Evolutionary conservation across 805 yeast genomes (phyloP).

Genomic region (Kurtzmaniella cleridarum): DNA sequence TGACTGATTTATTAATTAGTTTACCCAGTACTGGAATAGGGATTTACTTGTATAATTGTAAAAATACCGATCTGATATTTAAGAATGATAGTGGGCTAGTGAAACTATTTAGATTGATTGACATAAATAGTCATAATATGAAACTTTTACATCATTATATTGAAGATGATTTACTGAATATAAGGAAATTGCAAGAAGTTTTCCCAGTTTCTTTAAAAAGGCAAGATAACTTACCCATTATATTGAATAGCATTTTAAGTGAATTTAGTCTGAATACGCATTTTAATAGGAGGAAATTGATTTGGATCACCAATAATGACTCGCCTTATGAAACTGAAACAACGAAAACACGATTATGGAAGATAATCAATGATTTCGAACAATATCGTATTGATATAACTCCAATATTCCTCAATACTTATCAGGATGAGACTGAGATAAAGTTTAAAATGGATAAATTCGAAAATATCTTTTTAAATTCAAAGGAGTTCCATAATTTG

Average conservation of each 20-base stretch:
- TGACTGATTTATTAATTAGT: slow-evolving; percentile 60
- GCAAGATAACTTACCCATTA: slow-evolving; percentile 21
- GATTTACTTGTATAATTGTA: slow-evolving; percentile 54
- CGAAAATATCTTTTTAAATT: slow-evolving; percentile 52
- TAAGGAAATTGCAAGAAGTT: slow-evolving; percentile 3
- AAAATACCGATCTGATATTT: slow-evolving; percentile 22
- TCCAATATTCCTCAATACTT: slow-evolving; percentile 55
- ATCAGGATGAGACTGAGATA: slow-evolving; percentile 10
- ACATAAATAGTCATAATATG: slow-evolving; percentile 53
- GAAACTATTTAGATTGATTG: slow-evolving; percentile 47
- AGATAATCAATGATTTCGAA: slow-evolving; percentile 55
- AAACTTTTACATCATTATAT: slow-evolving; percentile 48
- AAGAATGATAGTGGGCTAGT: slow-evolving; percentile 38
- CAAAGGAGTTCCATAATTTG: slow-evolving; percentile 33
- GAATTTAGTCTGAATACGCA: slow-evolving; percentile 45
- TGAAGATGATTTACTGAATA: slow-evolving; percentile 33
- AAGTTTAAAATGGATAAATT: slow-evolving; percentile 40
- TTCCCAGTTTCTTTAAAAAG: slow-evolving; percentile 6
- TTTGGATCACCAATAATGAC: slow-evolving; percentile 74
- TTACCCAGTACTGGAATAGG: slow-evolving; percentile 73
- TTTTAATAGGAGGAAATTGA: slow-evolving; percentile 54
- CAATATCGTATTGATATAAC: slow-evolving; percentile 47
- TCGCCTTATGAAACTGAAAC: slow-evolving; percentile 48
- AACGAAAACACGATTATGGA: slow-evolving; percentile 45
- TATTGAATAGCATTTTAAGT: slow-evolving; percentile 49